These are phyloP conservation scores for Actinomucor elegans DNA, from an alignment of 371 early-diverging fungal genomes.

Conservation along the genomic window DNA sequence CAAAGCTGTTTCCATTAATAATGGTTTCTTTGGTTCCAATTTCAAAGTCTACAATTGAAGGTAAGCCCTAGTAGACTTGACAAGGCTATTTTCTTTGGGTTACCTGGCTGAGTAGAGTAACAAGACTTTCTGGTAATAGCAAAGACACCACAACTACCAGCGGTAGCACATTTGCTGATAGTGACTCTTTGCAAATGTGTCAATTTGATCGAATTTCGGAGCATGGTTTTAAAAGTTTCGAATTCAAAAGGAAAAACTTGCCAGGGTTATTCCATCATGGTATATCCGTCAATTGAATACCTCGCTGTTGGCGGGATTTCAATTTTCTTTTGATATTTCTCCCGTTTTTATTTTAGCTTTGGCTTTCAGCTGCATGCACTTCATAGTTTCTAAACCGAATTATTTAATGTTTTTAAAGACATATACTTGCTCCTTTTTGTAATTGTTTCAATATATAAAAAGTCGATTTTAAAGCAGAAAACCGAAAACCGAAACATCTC, in stretches of 20 bases:
- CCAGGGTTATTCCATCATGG: too few relatives aligned
- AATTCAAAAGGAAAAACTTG: not conserved
- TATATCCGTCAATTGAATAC: too few relatives aligned
- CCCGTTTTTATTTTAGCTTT: too few relatives aligned
- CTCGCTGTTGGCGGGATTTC: too few relatives aligned
- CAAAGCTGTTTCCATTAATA: conserved; percentile 55
- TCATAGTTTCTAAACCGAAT: too few relatives aligned
- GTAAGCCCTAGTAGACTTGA: not conserved
- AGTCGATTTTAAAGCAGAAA: too few relatives aligned
- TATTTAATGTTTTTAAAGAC: too few relatives aligned
- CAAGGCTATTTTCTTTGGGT: not conserved
- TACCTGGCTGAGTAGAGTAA: conserved; percentile 4
- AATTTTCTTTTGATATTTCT: too few relatives aligned
- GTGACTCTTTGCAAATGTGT: not conserved
- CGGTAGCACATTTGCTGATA: not conserved
- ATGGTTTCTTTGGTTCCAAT: conserved; percentile 27
- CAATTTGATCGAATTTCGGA: not conserved
- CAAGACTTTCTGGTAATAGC: not conserved
- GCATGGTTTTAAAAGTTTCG: not conserved
- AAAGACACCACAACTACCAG: conserved; percentile 2
- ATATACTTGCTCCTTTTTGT: too few relatives aligned
- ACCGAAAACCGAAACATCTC: too few relatives aligned
- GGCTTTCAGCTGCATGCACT: too few relatives aligned
- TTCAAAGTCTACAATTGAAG: conserved; percentile 15
- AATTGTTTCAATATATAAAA: too few relatives aligned